These are phyloP conservation scores for Volvox africanus DNA, from an alignment of 139 green algal species.

Conservation along the genomic window DNA sequence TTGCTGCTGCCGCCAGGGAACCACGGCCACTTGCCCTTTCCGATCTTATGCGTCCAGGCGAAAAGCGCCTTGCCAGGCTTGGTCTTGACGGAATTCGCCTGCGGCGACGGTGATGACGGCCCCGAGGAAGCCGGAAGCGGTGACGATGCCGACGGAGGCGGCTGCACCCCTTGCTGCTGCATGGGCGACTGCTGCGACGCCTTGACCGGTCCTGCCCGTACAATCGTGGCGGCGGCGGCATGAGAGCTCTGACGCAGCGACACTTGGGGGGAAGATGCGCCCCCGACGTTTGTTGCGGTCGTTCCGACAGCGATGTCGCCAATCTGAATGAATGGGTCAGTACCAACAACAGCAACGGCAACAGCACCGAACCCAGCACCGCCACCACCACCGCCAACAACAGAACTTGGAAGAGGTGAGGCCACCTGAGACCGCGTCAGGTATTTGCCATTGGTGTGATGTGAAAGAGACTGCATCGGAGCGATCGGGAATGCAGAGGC, in stretches of 20 bases:
- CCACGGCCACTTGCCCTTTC: constrained; percentile 11
- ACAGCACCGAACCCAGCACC: no score
- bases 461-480: not conserved
- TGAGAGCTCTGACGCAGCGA: not conserved
- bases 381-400: no score
- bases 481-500: not conserved
- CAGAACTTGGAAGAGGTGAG: no score
- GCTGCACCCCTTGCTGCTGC: not conserved
- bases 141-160: not conserved
- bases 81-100: not conserved
- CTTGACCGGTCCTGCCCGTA: not conserved
- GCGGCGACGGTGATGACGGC: not conserved
- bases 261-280: not conserved
- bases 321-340: no score
- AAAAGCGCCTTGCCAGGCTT: constrained; percentile 14
- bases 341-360: no score
- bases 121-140: not conserved
- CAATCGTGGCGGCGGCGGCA: no score
- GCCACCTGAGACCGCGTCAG: no score
- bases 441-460: no score
- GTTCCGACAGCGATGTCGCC: no score
- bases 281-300: no score
- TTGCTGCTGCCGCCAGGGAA: not conserved
- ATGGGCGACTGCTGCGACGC: not conserved
- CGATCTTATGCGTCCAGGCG: constrained; percentile 6